Conservation (phyloP, 2,329 filamentous ascomycete genomes). For the Sporothrix mexicana region DNA sequence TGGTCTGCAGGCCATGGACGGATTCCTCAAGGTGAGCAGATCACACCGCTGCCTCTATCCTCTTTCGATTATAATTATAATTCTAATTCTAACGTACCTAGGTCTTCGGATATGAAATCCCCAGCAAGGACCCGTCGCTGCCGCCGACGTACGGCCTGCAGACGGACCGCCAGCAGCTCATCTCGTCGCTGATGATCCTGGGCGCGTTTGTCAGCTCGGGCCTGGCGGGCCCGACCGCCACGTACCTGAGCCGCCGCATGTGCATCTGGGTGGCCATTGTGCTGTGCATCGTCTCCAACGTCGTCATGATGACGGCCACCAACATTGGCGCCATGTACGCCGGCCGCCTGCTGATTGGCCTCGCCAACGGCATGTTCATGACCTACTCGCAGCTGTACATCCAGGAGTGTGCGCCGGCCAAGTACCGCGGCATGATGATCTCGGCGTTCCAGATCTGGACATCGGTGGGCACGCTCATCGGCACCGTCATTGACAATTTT, state of each 20-base stretch:
- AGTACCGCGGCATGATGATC: conserved; percentile 47
- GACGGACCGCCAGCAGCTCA: conserved; percentile 53
- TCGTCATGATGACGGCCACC: conserved; percentile 63
- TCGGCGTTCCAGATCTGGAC: conserved; percentile 45
- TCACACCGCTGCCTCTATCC: no score
- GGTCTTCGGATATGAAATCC: conserved; percentile 48
- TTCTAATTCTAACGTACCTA: conserved; percentile 35
- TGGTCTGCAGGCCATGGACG: conserved; percentile 47
- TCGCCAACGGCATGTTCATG: conserved; percentile 64
- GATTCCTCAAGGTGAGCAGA: conserved; percentile 49
- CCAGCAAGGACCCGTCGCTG: conserved; percentile 39
- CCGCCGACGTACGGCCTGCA: conserved; percentile 54
- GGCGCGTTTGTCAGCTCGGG: conserved; percentile 54
- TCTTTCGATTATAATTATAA: no score
- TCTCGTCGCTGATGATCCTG: conserved; percentile 56
- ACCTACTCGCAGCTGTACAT: conserved; percentile 53
- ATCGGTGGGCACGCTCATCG: conserved; percentile 48
- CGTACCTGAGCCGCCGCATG: conserved; percentile 44
- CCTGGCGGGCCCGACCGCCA: conserved; percentile 49
- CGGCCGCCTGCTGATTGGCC: conserved; percentile 60
- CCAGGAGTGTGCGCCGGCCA: conserved; percentile 44
- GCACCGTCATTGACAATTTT: conserved; percentile 59
- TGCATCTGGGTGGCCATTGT: conserved; percentile 56
- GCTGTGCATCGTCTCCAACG: conserved; percentile 56
- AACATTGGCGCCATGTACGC: conserved; percentile 60